Base-by-base conservation (phyloP, 129 eudicot genomes). In the Tagetes patula region DNA sequence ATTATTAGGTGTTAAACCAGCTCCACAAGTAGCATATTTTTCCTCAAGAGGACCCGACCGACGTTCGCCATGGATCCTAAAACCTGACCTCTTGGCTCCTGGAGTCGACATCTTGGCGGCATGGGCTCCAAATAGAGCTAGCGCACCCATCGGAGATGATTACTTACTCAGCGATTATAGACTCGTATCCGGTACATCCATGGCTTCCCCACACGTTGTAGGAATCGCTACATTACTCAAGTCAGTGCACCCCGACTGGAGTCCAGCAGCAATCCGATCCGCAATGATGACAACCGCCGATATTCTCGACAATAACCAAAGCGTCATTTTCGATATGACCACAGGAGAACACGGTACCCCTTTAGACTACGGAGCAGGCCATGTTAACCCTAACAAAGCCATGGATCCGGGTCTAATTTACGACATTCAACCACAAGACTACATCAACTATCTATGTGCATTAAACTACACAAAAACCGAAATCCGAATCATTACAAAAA, bases 271-370 rank as follows among this genome's bases (percentile, higher is more conserved):
- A 5, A 78, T 84, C 13, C 88, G 83, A 30, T 84, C 88, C 20
- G 85, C 88, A 0, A 84, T 84, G 85, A 84, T 84, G 88, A 81
- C 88, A 6, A 81, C 85, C 0, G 85, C 85, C 1, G 48, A 74
- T 56, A 53, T 65, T 74, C 67, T 77, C 3, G 83, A 81, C 12
- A 84, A 84, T 1, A 75, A 65, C 3, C 10, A 48, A 2, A 75
- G 77, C 65, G 32, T 37, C 41, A 85, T 81, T 74, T 52, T 78
- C 27, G 84, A 78, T 58, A 75, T 79, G 79, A 79, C 76, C 5
- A 32, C 53, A 0, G 67, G 71, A 8, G 69, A 50, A 37, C 75
- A 62, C 13, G 84, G 71, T n/a, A 85, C 83, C 49, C 84, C 86
- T 60, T 46, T 82, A 52, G 84, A 82, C 49, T 82, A 13, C 30